Percentiles rank a stretch among this genome's conserved stretches.
Evolutionary conservation across 371 early-diverging fungal genomes (phyloP).

Genomic region (Mortierella sp.): DNA sequence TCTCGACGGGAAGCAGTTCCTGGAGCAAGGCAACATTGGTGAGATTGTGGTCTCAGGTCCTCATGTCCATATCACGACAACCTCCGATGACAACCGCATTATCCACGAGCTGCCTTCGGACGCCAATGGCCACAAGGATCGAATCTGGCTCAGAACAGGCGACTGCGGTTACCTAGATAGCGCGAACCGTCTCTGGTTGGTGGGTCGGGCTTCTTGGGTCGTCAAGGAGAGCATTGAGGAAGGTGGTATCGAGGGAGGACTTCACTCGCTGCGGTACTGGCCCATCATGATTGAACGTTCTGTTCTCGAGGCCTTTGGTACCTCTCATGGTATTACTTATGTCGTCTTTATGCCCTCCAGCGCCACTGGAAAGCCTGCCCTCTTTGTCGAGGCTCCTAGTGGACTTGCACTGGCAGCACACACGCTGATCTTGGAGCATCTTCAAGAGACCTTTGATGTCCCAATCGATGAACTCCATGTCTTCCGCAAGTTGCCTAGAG

Average conservation of each 20-base stretch:
- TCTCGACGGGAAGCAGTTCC: constrained; percentile 23
- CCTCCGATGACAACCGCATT: constrained; percentile 47
- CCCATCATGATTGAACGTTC: constrained; percentile 52
- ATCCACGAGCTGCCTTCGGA: constrained; percentile 30
- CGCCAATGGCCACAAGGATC: constrained; percentile 30
- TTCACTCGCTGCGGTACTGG: constrained; percentile 47
- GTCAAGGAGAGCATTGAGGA: constrained; percentile 38
- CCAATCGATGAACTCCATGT: constrained; percentile 49
- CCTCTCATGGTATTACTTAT: constrained; percentile 44
- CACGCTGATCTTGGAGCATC: constrained; percentile 42
- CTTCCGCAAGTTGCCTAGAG: constrained; percentile 51
- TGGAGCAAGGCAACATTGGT: constrained; percentile 46
- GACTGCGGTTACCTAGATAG: constrained; percentile 49
- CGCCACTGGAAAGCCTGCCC: constrained; percentile 42
- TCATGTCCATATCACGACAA: constrained; percentile 51
- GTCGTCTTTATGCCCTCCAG: constrained; percentile 52
- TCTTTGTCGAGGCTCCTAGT: constrained; percentile 46
- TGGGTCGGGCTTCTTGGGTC: constrained; percentile 51
- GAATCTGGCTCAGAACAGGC: constrained; percentile 49
- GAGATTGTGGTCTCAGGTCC: constrained; percentile 53
- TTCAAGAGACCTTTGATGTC: constrained; percentile 51
- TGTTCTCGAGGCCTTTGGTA: constrained; percentile 49
- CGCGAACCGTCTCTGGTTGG: constrained; percentile 40
- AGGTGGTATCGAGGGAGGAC: constrained; percentile 16
- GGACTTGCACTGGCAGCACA: constrained; percentile 44